A percentile compares a stretch with the other conserved stretches of the same genome.
phyloP scores from a whole-genome alignment of 2,329 filamentous ascomycete genomes.

The Arthroderma sp. region DNA sequence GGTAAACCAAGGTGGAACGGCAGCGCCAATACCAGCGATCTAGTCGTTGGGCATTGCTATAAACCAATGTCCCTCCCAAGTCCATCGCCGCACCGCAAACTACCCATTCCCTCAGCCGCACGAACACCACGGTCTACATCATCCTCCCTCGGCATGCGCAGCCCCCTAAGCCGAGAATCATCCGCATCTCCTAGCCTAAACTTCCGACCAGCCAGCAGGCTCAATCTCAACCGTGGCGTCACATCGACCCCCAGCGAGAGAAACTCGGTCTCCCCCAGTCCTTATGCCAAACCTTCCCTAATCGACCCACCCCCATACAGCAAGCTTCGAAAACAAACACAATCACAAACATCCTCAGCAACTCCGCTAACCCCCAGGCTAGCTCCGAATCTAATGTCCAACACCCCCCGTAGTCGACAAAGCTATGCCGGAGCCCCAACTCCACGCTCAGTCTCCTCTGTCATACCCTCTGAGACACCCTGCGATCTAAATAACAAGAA shows the following conservation, averaged over 20 bases:
- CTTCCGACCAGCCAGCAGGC: constrained; percentile 21
- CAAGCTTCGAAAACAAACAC: constrained; percentile 21
- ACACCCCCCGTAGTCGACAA: constrained; percentile 24
- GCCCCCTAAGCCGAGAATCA: constrained; percentile 29
- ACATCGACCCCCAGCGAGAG: constrained; percentile 2
- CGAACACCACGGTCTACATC: constrained; percentile 22
- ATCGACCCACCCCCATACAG: constrained; percentile 31
- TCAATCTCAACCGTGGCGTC: constrained; percentile 4
- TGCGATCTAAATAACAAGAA: neutral
- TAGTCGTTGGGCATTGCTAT: constrained; percentile 57
- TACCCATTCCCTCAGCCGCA: constrained; percentile 15
- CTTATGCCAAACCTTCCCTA: constrained; percentile 18
- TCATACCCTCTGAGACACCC: too few relatives aligned
- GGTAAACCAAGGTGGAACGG: constrained; percentile 58
- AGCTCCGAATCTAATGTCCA: constrained; percentile 10
- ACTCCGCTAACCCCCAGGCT: neutral
- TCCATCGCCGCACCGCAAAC: constrained; percentile 40
- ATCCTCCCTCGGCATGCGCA: constrained; percentile 29
- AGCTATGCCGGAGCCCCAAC: constrained; percentile 25
- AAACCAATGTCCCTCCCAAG: constrained; percentile 49
- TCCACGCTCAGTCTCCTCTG: constrained; percentile 4
- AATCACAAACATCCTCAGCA: constrained; percentile 11
- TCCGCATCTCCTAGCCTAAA: constrained; percentile 27
- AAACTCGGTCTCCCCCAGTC: constrained; percentile 19
- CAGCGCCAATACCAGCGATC: constrained; percentile 49